phyloP scores from a whole-genome alignment of 2,329 filamentous ascomycete species.

The Microsporum canis region DNA sequence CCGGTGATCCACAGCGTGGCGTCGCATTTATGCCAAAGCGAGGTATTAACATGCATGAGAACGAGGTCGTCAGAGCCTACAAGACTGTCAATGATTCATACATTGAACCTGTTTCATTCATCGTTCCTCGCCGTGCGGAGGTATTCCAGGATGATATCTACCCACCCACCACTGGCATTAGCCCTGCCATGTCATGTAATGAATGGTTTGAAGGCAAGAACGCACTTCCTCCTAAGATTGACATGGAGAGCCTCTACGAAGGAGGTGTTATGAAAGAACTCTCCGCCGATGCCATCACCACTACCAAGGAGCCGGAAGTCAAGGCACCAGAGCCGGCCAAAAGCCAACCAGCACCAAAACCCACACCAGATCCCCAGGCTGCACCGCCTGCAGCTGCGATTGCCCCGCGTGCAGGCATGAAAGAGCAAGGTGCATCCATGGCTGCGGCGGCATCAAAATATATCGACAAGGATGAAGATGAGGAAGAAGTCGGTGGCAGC shows the following conservation, averaged over 20 bases:
- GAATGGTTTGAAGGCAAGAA: conserved; percentile 87
- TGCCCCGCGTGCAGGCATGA: conserved; percentile 40
- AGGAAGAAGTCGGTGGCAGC: conserved; percentile 48
- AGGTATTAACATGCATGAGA: conserved; percentile 91
- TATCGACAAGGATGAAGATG: conserved; percentile 56
- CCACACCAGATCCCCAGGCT: conserved; percentile 26
- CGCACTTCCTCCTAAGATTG: conserved; percentile 78
- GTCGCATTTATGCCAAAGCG: conserved; percentile 90
- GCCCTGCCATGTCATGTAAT: conserved; percentile 63
- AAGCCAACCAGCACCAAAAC: conserved; percentile 32
- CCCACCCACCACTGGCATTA: conserved; percentile 69
- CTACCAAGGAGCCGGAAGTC: conserved; percentile 25
- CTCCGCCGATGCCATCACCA: conserved; percentile 43
- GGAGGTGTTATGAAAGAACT: conserved; percentile 71
- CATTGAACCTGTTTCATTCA: conserved; percentile 95
- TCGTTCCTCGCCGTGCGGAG: conserved; percentile 84
- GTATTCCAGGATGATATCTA: conserved; percentile 97
- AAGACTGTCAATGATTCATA: conserved; percentile 94
- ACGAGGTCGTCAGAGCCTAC: conserved; percentile 89
- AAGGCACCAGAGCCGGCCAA: conserved; percentile 26
- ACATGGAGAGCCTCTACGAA: conserved; percentile 83
- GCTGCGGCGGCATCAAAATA: conserved; percentile 75
- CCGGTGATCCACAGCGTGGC: conserved; percentile 85
- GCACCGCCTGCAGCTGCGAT: conserved; percentile 18
- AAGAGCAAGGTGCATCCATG: conserved; percentile 79